Evolutionary conservation across 306 rosid species (phyloP), one percentile per base, ranked within the genome.

Genomic region (Vigna angularis): DNA sequence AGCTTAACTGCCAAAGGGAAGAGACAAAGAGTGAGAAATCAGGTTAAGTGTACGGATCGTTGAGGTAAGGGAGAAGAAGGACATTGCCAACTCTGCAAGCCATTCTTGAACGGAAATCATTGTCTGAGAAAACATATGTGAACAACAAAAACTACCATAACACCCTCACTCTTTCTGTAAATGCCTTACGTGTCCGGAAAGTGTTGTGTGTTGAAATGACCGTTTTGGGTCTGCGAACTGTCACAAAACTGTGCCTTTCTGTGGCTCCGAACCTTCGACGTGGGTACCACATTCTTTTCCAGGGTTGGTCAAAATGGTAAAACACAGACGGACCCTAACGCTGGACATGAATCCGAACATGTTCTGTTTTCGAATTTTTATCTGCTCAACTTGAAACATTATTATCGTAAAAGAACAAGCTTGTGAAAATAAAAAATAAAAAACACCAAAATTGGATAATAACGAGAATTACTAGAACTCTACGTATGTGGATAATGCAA

Each of bases 41-140:
- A 36, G 63, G 77, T 66, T 44, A 51, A 61, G 78, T 18, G 83
- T 83, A 74, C 80, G 87, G 84, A 81, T 86, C 82, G 81, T 76
- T 72, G 81, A 72, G 85, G 82, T 74, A 32, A 77, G 85, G 79
- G 79, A 81, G 90, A 81, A 63, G 86, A 78, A 73, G 80, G 86
- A 80, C 96, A 85, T 89, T 90, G 96, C 97, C 97, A 90, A 90
- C 93, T 83, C 90, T 82, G 89, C 92, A 92, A 92, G 97, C 93
- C 93, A 92, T 90, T 92, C 93, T 84, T 75, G 45, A 72, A 74
- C 65, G 82, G 70, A 87, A 84, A 84, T 85, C 87, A 66, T 75
- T 79, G 79, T 83, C 79, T 62, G 30, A 44, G 48, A 58, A 18
- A 76, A 51, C 66, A 66, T 24, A 49, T 38, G 47, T 50, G 26